Evolutionary conservation across 345 rosid species (phyloP).

Genomic region (Citrus australasica): DNA sequence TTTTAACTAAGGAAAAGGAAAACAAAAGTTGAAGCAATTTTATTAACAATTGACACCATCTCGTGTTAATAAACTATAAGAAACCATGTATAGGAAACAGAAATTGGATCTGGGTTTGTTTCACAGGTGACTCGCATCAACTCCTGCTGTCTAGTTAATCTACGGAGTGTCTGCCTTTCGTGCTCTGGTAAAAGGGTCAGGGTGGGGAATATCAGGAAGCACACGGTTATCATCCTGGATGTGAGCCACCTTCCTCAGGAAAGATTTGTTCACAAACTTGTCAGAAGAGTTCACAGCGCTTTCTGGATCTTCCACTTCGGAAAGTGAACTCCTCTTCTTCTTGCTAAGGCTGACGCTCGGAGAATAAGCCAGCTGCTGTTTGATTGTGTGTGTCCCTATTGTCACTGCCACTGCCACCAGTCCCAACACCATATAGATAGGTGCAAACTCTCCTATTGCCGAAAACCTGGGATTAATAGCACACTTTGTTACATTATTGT

Average conservation of each 20-base stretch:
- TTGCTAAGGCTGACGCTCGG: slow-evolving; percentile 42
- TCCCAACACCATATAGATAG: slow-evolving; percentile 40
- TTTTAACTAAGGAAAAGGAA: not conserved
- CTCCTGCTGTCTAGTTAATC: slow-evolving; percentile 24
- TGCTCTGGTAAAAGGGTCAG: slow-evolving; percentile 38
- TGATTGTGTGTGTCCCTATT: slow-evolving; percentile 36
- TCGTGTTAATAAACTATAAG: not conserved
- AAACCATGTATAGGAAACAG: not conserved
- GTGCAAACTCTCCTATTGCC: slow-evolving; percentile 37
- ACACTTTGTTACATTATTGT: not conserved
- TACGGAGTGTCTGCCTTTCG: slow-evolving; percentile 39
- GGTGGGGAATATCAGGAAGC: slow-evolving; percentile 26
- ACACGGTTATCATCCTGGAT: slow-evolving; percentile 34
- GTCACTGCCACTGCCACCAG: slow-evolving; percentile 26
- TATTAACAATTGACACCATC: slow-evolving; percentile 3
- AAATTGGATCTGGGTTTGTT: not conserved
- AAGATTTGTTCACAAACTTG: slow-evolving; percentile 42
- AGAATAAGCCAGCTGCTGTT: slow-evolving; percentile 44
- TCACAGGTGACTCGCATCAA: slow-evolving; percentile 32
- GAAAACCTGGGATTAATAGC: slow-evolving; percentile 20
- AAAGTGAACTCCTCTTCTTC: slow-evolving; percentile 43
- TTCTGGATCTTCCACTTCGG: slow-evolving; percentile 49
- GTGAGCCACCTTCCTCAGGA: slow-evolving; percentile 48
- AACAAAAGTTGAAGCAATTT: not conserved
- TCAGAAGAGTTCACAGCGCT: slow-evolving; percentile 20